Evolutionary conservation across 371 early-diverging fungal species (phyloP), one percentile per base, ranked within the genome.

Genomic region (Rhizopus sp.): DNA sequence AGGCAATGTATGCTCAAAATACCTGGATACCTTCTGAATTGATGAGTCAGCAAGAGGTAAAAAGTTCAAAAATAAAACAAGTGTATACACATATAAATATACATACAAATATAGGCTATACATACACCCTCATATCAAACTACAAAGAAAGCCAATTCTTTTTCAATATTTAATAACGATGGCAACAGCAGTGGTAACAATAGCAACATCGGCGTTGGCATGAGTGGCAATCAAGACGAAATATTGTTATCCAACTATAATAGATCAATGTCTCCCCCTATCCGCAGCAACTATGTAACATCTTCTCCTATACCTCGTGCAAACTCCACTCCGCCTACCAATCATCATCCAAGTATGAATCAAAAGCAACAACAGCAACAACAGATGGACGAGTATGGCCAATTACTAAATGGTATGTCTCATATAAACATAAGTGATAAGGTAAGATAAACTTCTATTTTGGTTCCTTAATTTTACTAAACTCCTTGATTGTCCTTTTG

Each of bases 301-400:
- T 46, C 23, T 23, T 70, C 75, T 4, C 75, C 72, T 47, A 68
- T 72, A 50, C 72, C 68, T 49, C 62, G 75, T 50, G 69, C 75
- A 32, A 75, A 71, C 55, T 75, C 75, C 7, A 75, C 75, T 50
- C 75, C 75, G 38, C 75, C 75, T 52, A 54, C 65, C 16, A 65
- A 64, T 48, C 65, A 62, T n/a, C 50, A 61, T 40, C 41, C 45
- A 1, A 58, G 54, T 31, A 42, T 35, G 29, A 50, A 54, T 38
- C 54, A 53, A 23, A 46, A 51, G n/a, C 55, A 53, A 31, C 53
- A 53, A 31, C 37, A 58, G 29, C 56, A 59, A 33, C 47, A 67
- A 46, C 60, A 57, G 42, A 63, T 61, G n/a, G 54, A 70, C 15
- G 71, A 71, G 8, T 71, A 68, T 37, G 55, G 31, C 15, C 59